Base-by-base conservation (phyloP, 164 flowering plant species). In the Vitis rupestris region DNA sequence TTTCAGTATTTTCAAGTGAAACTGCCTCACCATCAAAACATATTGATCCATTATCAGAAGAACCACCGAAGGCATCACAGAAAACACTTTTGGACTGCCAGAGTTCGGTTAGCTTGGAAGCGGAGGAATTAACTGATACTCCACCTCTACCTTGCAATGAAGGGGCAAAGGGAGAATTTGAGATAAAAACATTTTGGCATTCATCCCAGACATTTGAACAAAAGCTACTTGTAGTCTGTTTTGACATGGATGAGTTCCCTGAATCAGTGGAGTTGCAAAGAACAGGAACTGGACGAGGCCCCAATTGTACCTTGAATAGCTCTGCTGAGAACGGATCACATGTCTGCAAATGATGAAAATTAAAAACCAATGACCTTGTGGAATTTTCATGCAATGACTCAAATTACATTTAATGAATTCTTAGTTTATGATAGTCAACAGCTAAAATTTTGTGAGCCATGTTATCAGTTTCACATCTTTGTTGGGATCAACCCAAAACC, bases 291-390 rank as follows among this genome's bases (percentile, higher is more conserved):
- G 77, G 50, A 10, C 84, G 76, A 53, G 76, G 70, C 15, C 23
- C 72, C 14, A 80, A 70, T 14, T 74, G 70, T 51, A 68, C 56
- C 57, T 70, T 74, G 75, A 78, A 90, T 10, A 92, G 72, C 61
- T 90, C 88, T 30, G 83, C 85, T 2, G 97, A 92, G 70, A 84
- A 90, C 14, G 64, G 89, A 82, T 90, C 90, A 70, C 94, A 92
- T 66, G 30, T 81, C 97, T 90, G 90, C 70, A 78, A 17, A 69
- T 37, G 9, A 29, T 27, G n/a, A 37, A 50, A 56, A 37, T 17
- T 50, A 10, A 23, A 49, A 19, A 3, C 44, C 44, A 37, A 0
- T 3, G 44, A 37, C 44, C 7, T 3, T 37, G 44, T 37, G 44
- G 44, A 37, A 37, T 37, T 37, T 37, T 37, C 44, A 37, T 37